Percentiles rank a stretch among this genome's conserved stretches.
Conservation (phyloP, 495 filamentous ascomycete genomes). For the Hypoxylon cercidicola region DNA sequence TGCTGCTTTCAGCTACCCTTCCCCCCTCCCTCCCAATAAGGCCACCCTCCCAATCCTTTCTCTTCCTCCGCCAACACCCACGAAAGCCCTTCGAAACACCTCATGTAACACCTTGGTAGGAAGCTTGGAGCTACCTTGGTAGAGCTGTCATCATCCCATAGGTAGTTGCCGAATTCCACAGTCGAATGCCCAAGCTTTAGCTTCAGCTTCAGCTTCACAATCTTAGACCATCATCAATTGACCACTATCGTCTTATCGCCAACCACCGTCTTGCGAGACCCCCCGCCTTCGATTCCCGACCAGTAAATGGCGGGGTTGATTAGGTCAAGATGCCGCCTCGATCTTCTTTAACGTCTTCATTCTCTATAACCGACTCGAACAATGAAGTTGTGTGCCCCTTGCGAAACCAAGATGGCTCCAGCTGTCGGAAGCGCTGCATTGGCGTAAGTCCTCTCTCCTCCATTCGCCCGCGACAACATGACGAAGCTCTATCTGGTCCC, state of each 20-base stretch:
- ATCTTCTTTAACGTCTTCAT: slow-evolving; percentile 87
- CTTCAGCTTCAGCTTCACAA: background rate
- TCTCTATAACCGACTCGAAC: slow-evolving; percentile 89
- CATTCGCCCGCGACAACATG: slow-evolving; percentile 23
- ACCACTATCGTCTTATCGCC: slow-evolving; percentile 50
- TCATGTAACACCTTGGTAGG: slow-evolving; percentile 56
- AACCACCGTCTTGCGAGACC: slow-evolving; percentile 48
- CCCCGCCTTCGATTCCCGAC: slow-evolving; percentile 49
- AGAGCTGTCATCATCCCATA: slow-evolving; percentile 25
- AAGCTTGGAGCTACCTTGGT: slow-evolving; percentile 46
- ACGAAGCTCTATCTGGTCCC: slow-evolving; percentile 10
- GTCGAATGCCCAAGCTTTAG: slow-evolving; percentile 42
- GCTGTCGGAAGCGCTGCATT: slow-evolving; percentile 96
- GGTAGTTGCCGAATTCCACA: slow-evolving; percentile 20
- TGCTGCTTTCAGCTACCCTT: slow-evolving; percentile 42
- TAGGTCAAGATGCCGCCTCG: slow-evolving; percentile 79
- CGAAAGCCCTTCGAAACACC: slow-evolving; percentile 56
- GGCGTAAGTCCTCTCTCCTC: slow-evolving; percentile 77
- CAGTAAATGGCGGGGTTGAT: slow-evolving; percentile 63
- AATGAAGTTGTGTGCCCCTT: slow-evolving; percentile 98
- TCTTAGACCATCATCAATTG: slow-evolving; percentile 49
- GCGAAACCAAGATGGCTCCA: slow-evolving; percentile 94
- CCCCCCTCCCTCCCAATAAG: slow-evolving; percentile 49
- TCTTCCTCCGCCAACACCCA: slow-evolving; percentile 39
- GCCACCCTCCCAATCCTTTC: slow-evolving; percentile 45